Base-by-base conservation (phyloP, 177 flowering plant genomes). In the Vitis hybrid region DNA sequence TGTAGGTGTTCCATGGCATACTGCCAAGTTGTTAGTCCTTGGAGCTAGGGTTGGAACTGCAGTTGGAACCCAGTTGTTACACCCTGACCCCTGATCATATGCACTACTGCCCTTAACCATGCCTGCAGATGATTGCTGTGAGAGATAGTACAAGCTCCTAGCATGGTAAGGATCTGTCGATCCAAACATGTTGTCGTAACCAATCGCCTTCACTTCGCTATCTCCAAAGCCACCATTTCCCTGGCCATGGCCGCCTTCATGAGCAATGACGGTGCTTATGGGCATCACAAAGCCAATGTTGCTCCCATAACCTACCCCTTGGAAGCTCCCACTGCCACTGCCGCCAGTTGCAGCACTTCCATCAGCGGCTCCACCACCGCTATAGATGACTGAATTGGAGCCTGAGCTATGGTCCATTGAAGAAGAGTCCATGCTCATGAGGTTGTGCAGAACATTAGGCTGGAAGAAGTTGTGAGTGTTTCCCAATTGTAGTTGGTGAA, bases 391-490 rank as follows among this genome's bases (percentile, higher is more conserved):
- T 11, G 89, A 80, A 73, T 83, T 82, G 0, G 89, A 83, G 0
- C 83, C 85, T 0, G 87, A 78, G 71, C 87, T 84, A 26, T 90
- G 89, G 32, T 90, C 92, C 78, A 90, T 52, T 2, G 91, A 80
- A 1, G 89, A 79, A 2, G 88, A 78, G n/a, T 85, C 91, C 78
- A 87, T 66, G 78, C 80, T 79, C 84, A 82, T 82, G 50, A 87
- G 77, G 48, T 81, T 90, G 70, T 86, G 87, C 18, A 86, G 67
- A 19, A 81, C 85, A 51, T 8, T 34, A 0, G 83, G 81, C 59
- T 88, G 90, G 65, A 87, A 82, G 79, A 89, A 89, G 74, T 85
- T 85, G 81, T 87, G 90, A 56, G 84, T 78, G 56, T 56, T 83
- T 13, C 89, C 88, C 52, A 83, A 15, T 51, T 89, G 91, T 0